phyloP scores from a whole-genome alignment of 768 basidiomycete genomes.

The Coprinopsis sp. region DNA sequence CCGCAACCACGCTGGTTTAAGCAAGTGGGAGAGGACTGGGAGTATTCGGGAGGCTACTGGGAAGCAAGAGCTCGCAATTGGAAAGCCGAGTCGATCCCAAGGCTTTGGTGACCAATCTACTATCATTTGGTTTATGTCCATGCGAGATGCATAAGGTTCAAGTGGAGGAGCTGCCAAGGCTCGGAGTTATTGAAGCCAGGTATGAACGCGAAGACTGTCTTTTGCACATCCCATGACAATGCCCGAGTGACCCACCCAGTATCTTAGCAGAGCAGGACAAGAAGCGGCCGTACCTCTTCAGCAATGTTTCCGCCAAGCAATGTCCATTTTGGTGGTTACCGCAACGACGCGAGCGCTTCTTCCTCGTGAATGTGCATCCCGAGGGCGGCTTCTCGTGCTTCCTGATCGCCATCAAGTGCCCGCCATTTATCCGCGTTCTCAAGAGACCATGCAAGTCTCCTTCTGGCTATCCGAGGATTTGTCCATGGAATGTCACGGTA shows the following conservation, averaged over 20 bases:
- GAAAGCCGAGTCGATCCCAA: constrained; percentile 43
- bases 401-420: constrained; percentile 7
- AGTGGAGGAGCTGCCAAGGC: neutral
- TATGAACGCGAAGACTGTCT: neutral
- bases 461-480: constrained; percentile 1
- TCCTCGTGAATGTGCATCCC: neutral
- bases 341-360: neutral
- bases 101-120: constrained; percentile 54
- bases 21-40: constrained; percentile 65
- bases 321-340: neutral
- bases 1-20: constrained; percentile 71
- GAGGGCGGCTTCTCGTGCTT: neutral
- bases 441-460: neutral
- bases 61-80: constrained; percentile 64
- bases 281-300: neutral
- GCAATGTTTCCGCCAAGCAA: neutral
- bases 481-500: neutral
- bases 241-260: neutral
- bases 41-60: constrained; percentile 81
- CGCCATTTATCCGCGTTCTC: constrained; percentile 23
- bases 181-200: neutral
- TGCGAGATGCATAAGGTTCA: neutral
- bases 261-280: neutral
- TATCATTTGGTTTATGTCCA: neutral
- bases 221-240: neutral